phyloP scores from a whole-genome alignment of 495 filamentous ascomycete genomes.

The Amphirosellinia nigrospora region DNA sequence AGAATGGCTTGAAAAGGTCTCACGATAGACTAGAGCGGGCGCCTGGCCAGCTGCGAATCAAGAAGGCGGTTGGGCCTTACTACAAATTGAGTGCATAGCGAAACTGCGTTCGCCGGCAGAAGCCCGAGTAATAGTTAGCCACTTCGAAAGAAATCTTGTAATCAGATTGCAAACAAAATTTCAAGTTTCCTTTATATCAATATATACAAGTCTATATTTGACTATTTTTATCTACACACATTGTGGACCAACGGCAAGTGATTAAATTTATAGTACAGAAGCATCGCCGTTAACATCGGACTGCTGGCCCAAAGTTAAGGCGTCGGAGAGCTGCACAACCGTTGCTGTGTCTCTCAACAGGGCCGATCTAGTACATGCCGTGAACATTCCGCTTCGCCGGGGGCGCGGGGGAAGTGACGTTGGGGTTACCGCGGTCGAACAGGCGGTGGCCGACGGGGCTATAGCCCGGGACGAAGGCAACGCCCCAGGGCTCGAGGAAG shows the following conservation, averaged over 20 bases:
- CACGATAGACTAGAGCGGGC: neutral
- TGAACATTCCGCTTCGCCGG: constrained; percentile 13
- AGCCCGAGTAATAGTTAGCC: neutral
- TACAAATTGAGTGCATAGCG: too few relatives aligned
- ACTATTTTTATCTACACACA: neutral
- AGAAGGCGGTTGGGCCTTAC: too few relatives aligned
- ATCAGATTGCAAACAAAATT: neutral
- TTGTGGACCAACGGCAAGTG: neutral
- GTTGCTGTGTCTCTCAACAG: neutral
- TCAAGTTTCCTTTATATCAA: neutral
- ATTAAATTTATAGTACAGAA: neutral
- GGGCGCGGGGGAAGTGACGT: neutral
- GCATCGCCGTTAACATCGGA: neutral
- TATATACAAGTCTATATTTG: constrained; percentile 4
- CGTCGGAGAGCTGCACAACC: neutral
- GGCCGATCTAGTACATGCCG: neutral
- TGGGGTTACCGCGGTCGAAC: constrained; percentile 19
- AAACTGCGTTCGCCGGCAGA: neutral
- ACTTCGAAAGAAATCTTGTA: neutral
- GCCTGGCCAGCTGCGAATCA: neutral
- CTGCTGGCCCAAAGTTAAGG: neutral
- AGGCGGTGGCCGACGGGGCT: constrained; percentile 21
- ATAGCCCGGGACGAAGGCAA: constrained; percentile 16
- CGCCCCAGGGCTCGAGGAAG: constrained; percentile 22
- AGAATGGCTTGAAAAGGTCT: neutral